Conservation (phyloP, 106 monocot genomes). For the Allium sativum region DNA sequence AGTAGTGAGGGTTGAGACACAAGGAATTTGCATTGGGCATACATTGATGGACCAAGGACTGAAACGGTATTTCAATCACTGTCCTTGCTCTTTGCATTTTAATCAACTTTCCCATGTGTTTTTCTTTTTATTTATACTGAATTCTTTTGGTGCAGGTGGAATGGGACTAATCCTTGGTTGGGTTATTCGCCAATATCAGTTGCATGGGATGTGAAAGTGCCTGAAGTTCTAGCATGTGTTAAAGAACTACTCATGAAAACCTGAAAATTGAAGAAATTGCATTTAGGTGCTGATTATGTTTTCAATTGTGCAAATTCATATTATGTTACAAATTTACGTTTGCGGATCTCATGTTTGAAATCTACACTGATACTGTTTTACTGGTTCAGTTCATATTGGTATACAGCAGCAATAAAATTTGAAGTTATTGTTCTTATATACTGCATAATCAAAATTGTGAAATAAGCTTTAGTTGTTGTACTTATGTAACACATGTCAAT, state of each 20-base stretch:
- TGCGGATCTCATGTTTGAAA: no score
- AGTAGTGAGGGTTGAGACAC: conserved; percentile 93
- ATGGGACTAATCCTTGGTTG: conserved; percentile 65
- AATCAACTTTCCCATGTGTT: not conserved
- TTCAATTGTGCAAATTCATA: no score
- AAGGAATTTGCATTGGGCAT: conserved; percentile 83
- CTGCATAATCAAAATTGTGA: no score
- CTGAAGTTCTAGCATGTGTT: conserved; percentile 44
- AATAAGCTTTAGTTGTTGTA: no score
- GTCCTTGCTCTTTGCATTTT: conserved; percentile 1
- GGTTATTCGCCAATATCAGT: conserved; percentile 66
- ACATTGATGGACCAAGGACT: conserved; percentile 93
- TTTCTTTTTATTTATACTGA: not conserved
- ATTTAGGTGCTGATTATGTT: not conserved
- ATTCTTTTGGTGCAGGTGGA: conserved; percentile 59
- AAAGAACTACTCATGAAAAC: conserved; percentile 61
- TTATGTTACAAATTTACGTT: no score
- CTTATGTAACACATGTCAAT: no score
- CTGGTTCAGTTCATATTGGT: no score
- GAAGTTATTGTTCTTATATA: no score
- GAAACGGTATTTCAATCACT: conserved; percentile 34
- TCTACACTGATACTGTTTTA: no score
- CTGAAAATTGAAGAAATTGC: conserved; percentile 17
- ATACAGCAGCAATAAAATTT: no score
- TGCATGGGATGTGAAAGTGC: conserved; percentile 85